Conservation (phyloP, 2,329 filamentous ascomycete genomes). For the Huntiella savannae region DNA sequence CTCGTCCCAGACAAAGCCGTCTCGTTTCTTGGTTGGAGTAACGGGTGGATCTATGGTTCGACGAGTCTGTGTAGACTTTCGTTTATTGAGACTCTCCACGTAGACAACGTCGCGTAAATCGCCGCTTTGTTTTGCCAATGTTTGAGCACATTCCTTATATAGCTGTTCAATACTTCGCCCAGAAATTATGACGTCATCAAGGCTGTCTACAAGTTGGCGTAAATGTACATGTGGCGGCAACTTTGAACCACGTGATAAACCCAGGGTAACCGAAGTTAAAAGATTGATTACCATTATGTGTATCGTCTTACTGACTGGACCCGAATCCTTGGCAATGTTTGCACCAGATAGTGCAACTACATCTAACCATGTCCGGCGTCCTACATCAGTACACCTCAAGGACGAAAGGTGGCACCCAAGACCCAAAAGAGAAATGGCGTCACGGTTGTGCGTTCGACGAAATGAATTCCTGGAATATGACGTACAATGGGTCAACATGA, state of each 20-base stretch:
- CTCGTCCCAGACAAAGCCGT: conserved; percentile 23
- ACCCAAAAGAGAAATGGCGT: conserved; percentile 3
- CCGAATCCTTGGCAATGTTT: not conserved
- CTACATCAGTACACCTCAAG: conserved; percentile 1
- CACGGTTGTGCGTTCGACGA: conserved; percentile 5
- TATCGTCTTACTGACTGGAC: not conserved
- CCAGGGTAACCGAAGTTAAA: conserved; percentile 27
- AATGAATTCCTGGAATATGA: not conserved
- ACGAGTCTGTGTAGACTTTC: not conserved
- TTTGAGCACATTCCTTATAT: conserved; percentile 28
- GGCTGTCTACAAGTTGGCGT: conserved; percentile 21
- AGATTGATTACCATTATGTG: conserved; percentile 22
- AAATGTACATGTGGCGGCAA: conserved; percentile 22
- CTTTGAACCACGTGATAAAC: conserved; percentile 24
- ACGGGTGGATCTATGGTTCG: not conserved
- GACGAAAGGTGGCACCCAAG: conserved; percentile 3
- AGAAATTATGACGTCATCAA: conserved; percentile 20
- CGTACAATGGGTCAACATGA: conserved; percentile 6
- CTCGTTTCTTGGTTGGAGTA: conserved; percentile 15
- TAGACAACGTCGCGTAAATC: conserved; percentile 34
- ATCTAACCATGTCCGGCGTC: not conserved
- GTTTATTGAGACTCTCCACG: conserved; percentile 25
- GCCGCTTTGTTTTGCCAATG: conserved; percentile 31
- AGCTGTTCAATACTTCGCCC: conserved; percentile 20
- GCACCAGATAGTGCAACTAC: not conserved